Percentiles rank a stretch among this genome's conserved stretches.
Conservation (phyloP, 345 rosid species). For the Gossypium herbaceum region DNA sequence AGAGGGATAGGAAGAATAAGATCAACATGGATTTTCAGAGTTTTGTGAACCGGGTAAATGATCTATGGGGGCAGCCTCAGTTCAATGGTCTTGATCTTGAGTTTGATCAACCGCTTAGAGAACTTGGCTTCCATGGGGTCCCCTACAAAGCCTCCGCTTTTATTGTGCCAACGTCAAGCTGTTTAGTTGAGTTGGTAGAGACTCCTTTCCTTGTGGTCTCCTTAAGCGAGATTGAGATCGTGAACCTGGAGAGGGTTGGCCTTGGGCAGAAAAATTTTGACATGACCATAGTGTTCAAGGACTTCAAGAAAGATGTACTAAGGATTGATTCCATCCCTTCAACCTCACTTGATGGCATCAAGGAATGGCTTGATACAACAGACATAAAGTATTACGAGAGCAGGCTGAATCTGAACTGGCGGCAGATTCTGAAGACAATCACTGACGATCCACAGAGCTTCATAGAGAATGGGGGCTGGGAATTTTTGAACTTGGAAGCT, state of each 20-base stretch:
- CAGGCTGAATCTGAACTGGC: slow-evolving; percentile 87
- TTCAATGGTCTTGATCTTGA: slow-evolving; percentile 76
- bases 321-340: slow-evolving; percentile 81
- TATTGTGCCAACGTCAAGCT: slow-evolving; percentile 84
- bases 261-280: slow-evolving; percentile 92
- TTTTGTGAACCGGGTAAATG: slow-evolving; percentile 49
- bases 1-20: not conserved
- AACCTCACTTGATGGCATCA: slow-evolving; percentile 75
- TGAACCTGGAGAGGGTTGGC: slow-evolving; percentile 90
- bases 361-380: slow-evolving; percentile 90
- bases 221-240: slow-evolving; percentile 87
- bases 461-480: slow-evolving; percentile 89
- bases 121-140: slow-evolving; percentile 93
- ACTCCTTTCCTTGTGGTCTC: slow-evolving; percentile 78
- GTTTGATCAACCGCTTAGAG: slow-evolving; percentile 92
- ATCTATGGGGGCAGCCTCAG: slow-evolving; percentile 82
- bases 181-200: slow-evolving; percentile 82
- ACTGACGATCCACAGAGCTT: slow-evolving; percentile 88
- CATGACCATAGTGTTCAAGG: slow-evolving; percentile 86
- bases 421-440: slow-evolving; percentile 79
- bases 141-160: slow-evolving; percentile 75
- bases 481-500: slow-evolving; percentile 81
- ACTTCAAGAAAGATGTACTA: slow-evolving; percentile 82
- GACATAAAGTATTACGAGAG: slow-evolving; percentile 92
- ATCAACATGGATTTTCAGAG: not conserved